Percentiles rank a stretch among this genome's conserved stretches.
Conservation (phyloP, 2,329 filamentous ascomycete species). For the Aspergillus bombycis region DNA sequence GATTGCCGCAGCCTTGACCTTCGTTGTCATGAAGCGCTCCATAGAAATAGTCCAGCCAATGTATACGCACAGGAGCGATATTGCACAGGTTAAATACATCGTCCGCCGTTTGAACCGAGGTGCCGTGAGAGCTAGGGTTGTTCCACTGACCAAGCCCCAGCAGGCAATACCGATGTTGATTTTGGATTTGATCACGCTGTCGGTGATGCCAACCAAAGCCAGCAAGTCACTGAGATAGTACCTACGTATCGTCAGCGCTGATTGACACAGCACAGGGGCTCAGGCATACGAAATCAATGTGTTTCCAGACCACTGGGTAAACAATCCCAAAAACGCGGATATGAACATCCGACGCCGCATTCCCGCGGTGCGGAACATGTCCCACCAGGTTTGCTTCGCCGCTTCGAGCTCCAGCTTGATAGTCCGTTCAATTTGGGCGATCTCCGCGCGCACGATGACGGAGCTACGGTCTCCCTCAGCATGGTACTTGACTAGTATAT, state of each 20-base stretch:
- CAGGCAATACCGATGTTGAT: conserved; percentile 44
- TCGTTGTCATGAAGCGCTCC: conserved; percentile 37
- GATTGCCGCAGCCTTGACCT: conserved; percentile 43
- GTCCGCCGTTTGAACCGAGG: conserved; percentile 49
- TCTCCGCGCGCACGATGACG: conserved; percentile 60
- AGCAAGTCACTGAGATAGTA: conserved; percentile 37
- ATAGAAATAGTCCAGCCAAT: conserved; percentile 59
- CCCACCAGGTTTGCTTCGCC: conserved; percentile 29
- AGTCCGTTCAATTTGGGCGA: conserved; percentile 62
- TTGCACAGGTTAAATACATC: conserved; percentile 54
- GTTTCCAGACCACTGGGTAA: conserved; percentile 49
- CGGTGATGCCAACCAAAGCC: conserved; percentile 43
- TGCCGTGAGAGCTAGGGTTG: conserved; percentile 42
- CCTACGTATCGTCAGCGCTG: conserved; percentile 16
- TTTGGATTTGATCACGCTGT: conserved; percentile 39
- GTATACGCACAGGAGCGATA: conserved; percentile 56
- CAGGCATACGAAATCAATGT: conserved; percentile 26
- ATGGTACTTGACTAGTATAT: conserved; percentile 47
- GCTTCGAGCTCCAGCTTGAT: conserved; percentile 58
- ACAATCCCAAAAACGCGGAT: conserved; percentile 33
- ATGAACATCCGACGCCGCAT: conserved; percentile 38
- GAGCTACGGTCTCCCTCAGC: conserved; percentile 57
- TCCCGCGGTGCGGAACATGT: conserved; percentile 33
- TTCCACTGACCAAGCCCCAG: conserved; percentile 47
- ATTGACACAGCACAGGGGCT: background rate